Conservation (phyloP, 2,329 filamentous ascomycete genomes). For the Penicillium glabrum region DNA sequence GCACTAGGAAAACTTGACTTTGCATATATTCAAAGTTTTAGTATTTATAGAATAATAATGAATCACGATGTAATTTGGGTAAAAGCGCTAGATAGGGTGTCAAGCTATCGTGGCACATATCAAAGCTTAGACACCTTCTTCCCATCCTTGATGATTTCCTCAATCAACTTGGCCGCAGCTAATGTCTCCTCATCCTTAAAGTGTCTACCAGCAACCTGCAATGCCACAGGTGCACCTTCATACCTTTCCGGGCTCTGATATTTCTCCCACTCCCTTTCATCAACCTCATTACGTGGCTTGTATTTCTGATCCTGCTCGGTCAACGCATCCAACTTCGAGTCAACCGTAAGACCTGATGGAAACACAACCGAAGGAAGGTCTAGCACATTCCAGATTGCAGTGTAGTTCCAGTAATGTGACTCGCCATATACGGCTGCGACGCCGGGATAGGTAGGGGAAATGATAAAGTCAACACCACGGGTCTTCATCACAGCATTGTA, state of each 20-base stretch:
- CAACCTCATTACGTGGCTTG: slow-evolving; percentile 24
- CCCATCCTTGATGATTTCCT: slow-evolving; percentile 15
- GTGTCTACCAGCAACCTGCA: slow-evolving; percentile 53
- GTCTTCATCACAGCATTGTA: slow-evolving; percentile 33
- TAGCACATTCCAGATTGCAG: slow-evolving; percentile 35
- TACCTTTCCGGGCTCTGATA: slow-evolving; percentile 32
- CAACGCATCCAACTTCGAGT: slow-evolving; percentile 23
- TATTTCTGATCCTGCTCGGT: slow-evolving; percentile 19
- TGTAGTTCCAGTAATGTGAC: slow-evolving; percentile 38
- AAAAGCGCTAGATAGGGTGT: too few species aligned
- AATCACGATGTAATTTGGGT: too few species aligned
- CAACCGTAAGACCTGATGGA: slow-evolving; percentile 30
- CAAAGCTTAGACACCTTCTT: slow-evolving; percentile 2
- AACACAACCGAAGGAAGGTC: slow-evolving; percentile 31
- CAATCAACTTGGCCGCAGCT: slow-evolving; percentile 30
- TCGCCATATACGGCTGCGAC: slow-evolving; percentile 33
- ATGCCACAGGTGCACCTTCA: slow-evolving; percentile 47
- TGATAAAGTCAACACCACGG: slow-evolving; percentile 32
- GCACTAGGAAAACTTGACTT: too few species aligned
- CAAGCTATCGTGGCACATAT: neutral
- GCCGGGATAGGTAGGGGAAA: slow-evolving; percentile 29
- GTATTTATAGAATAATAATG: too few species aligned
- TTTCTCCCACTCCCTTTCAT: slow-evolving; percentile 34
- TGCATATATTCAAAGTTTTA: too few species aligned
- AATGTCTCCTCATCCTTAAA: slow-evolving; percentile 55